A percentile compares a stretch with the other conserved stretches of the same genome.
Evolutionary conservation across 192 early-diverging fungal species (phyloP).

Genomic region (Dissophora globulifera): DNA sequence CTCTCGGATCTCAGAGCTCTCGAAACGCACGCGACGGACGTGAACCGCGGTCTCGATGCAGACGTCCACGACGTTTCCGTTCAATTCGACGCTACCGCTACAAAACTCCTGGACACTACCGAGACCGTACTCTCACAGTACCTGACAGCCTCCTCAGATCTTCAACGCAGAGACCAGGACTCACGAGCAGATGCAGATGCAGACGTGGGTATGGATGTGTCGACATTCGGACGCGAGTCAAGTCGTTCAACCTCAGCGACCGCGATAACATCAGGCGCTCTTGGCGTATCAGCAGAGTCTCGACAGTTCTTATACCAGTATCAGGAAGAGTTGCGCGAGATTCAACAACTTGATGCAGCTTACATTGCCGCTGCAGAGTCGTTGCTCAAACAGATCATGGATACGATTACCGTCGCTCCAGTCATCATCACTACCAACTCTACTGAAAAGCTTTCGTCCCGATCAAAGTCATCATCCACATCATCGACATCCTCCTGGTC

Average conservation of each 20-base stretch:
- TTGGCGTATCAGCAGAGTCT: not conserved
- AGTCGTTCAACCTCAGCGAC: no score
- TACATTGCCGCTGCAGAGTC: not conserved
- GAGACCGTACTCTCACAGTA: slow-evolving; percentile 7
- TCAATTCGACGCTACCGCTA: slow-evolving; percentile 24
- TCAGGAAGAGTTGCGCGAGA: slow-evolving; percentile 12
- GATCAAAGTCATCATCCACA: not conserved
- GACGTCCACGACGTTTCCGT: slow-evolving; percentile 35
- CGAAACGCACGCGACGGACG: slow-evolving; percentile 12
- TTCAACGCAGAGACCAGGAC: not conserved
- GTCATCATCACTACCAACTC: not conserved
- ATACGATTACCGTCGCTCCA: not conserved
- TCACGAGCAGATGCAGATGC: not conserved
- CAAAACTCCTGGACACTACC: slow-evolving; percentile 19
- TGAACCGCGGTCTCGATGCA: slow-evolving; percentile 16
- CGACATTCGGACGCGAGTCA: no score
- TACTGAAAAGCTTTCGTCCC: no score
- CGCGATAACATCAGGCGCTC: no score
- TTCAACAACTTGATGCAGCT: slow-evolving; percentile 18
- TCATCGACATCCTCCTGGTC: not conserved
- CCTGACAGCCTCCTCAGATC: not conserved
- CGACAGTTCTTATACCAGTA: slow-evolving; percentile 24
- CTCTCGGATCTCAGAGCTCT: slow-evolving; percentile 28
- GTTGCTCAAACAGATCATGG: slow-evolving; percentile 1
- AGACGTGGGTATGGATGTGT: slow-evolving; percentile 13